These are phyloP conservation scores for Lyophyllum shimeji DNA, from an alignment of 768 basidiomycete genomes.

Conservation along the genomic window DNA sequence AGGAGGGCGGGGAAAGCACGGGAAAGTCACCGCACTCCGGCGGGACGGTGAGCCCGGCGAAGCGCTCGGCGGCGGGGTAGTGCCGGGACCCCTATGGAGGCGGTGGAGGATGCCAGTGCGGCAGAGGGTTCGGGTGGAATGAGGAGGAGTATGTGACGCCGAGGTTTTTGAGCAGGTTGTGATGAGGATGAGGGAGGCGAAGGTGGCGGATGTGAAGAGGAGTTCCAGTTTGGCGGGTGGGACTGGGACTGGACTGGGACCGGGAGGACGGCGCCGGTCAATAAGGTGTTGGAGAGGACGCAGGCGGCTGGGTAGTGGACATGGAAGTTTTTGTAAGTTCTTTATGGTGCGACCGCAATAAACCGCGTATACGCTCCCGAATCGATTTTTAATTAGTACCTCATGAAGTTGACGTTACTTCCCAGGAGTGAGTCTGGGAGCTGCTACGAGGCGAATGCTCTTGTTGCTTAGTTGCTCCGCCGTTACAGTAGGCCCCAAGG, in stretches of 20 bases:
- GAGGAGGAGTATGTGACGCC: conserved; percentile 53
- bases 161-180: conserved; percentile 49
- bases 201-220: conserved; percentile 57
- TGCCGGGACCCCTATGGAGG: conserved; percentile 30
- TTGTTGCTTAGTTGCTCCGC: too few species aligned
- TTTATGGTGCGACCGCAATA: too few species aligned
- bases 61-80: conserved; percentile 25
- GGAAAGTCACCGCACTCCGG: conserved; percentile 27
- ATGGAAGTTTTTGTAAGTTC: neutral
- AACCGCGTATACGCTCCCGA: too few species aligned
- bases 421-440: too few species aligned
- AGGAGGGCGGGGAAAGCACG: conserved; percentile 54
- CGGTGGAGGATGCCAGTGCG: conserved; percentile 16
- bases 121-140: conserved; percentile 18
- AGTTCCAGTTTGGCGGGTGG: too few species aligned
- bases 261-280: conserved; percentile 55
- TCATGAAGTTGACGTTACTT: too few species aligned
- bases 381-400: too few species aligned
- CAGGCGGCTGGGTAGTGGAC: conserved; percentile 61
- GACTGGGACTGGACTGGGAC: conserved; percentile 44
- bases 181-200: conserved; percentile 65
- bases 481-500: too few species aligned
- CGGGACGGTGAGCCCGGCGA: conserved; percentile 22
- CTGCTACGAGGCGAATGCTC: too few species aligned
- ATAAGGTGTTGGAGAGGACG: conserved; percentile 73